Conservation (phyloP, 805 yeast genomes). For the Kluyveromyces siamensis region DNA sequence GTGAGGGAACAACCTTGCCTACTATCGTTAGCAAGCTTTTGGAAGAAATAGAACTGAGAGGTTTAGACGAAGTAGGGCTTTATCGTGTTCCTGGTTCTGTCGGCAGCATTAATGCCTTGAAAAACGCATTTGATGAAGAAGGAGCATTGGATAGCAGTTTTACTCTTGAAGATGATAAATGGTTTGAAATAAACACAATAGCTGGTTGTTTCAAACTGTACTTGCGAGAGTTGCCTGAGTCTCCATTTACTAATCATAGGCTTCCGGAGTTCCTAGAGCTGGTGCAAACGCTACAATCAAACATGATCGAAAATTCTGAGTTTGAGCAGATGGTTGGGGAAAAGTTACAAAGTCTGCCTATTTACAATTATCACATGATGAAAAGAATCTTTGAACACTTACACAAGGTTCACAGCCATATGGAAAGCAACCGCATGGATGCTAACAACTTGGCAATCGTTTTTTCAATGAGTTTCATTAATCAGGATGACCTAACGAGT, state of each 20-base stretch:
- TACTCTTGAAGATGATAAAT: conserved; percentile 43
- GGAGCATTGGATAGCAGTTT: conserved; percentile 34
- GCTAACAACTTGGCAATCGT: conserved; percentile 87
- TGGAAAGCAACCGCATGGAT: conserved; percentile 73
- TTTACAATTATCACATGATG: conserved; percentile 57
- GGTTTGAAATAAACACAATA: conserved; percentile 77
- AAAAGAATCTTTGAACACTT: conserved; percentile 62
- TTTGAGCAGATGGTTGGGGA: conserved; percentile 18
- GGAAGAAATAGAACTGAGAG: conserved; percentile 74
- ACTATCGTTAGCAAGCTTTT: conserved; percentile 55
- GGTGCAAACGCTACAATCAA: conserved; percentile 17
- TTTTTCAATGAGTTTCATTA: conserved; percentile 55
- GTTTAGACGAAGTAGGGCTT: conserved; percentile 83
- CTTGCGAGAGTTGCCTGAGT: conserved; percentile 80
- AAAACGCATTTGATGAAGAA: conserved; percentile 44
- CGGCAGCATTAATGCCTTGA: conserved; percentile 46
- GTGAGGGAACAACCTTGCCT: conserved; percentile 61
- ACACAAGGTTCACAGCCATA: conserved; percentile 55
- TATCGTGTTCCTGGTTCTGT: conserved; percentile 67
- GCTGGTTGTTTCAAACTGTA: conserved; percentile 83
- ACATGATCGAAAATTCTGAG: conserved; percentile 18
- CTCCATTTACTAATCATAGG: conserved; percentile 60
- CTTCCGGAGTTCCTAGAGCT: conserved; percentile 45
- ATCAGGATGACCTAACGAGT: conserved; percentile 33
- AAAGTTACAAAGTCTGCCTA: conserved; percentile 44